Conservation (phyloP, 352 stramenopile species). For the Ophiocytium majus region DNA sequence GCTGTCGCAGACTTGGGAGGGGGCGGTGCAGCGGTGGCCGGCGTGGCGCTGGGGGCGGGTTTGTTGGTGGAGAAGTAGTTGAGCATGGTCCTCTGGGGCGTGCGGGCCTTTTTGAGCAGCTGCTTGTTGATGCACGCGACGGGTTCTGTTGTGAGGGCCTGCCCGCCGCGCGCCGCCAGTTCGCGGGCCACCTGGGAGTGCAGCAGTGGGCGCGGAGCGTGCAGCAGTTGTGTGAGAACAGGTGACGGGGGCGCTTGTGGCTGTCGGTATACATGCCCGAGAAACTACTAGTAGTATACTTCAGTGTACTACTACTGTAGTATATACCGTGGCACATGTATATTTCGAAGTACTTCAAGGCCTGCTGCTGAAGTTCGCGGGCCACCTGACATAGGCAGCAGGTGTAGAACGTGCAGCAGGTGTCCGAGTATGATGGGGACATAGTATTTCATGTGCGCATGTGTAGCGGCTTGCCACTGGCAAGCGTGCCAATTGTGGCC, state of each 20-base stretch:
- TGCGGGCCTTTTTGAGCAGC: neutral
- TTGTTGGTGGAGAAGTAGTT: neutral
- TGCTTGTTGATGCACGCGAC: neutral
- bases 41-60: neutral
- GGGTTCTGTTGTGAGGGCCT: neutral
- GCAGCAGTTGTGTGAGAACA: neutral
- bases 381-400: neutral
- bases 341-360: neutral
- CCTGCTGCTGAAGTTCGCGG: neutral
- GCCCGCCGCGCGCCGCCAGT: too few species aligned
- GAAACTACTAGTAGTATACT: neutral
- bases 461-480: too few species aligned
- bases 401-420: too few species aligned
- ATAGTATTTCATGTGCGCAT: too few species aligned
- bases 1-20: constrained; percentile 20
- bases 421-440: too few species aligned
- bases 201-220: too few species aligned
- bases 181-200: neutral
- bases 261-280: too few species aligned
- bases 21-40: constrained; percentile 9
- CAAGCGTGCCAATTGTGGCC: neutral
- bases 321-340: neutral
- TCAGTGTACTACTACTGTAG: too few species aligned
- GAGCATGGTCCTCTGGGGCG: neutral
- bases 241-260: too few species aligned